phyloP scores from a whole-genome alignment of 805 yeast species.

The Tetrapisispora arboricola region DNA sequence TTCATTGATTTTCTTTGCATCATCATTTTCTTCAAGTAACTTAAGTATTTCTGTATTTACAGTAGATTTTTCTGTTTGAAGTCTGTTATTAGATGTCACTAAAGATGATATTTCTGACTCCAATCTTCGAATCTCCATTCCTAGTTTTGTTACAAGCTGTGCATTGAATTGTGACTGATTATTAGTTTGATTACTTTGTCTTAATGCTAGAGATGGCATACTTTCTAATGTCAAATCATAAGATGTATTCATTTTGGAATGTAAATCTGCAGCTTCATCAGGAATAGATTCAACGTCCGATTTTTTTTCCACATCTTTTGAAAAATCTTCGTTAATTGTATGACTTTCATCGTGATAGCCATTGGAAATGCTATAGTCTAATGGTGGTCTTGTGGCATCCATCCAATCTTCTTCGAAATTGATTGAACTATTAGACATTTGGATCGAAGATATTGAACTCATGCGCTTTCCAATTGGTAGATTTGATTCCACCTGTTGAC shows the following conservation, averaged over 20 bases:
- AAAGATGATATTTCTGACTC: constrained; percentile 66
- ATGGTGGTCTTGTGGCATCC: neutral
- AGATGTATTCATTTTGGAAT: neutral
- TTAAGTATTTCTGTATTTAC: constrained; percentile 60
- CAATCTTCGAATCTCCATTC: constrained; percentile 64
- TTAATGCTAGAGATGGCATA: constrained; percentile 2
- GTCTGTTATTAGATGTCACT: constrained; percentile 48
- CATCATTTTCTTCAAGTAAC: constrained; percentile 46
- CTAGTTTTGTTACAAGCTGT: constrained; percentile 65
- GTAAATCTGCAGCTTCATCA: constrained; percentile 21
- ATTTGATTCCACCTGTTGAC: constrained; percentile 5
- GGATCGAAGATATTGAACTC: neutral
- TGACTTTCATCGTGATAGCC: neutral
- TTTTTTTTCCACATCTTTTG: neutral
- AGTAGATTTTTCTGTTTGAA: constrained; percentile 48
- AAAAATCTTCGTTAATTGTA: neutral
- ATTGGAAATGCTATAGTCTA: neutral
- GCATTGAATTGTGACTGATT: constrained; percentile 16
- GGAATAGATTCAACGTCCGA: constrained; percentile 12
- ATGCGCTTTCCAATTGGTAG: neutral
- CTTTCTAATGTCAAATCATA: neutral
- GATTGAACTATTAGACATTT: neutral
- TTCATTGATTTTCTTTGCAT: constrained; percentile 27
- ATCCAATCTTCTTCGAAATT: constrained; percentile 16
- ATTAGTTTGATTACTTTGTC: constrained; percentile 5